A percentile compares a stretch with the other conserved stretches of the same genome.
phyloP scores from a whole-genome alignment of 2,329 filamentous ascomycete species.

The Pestalotiopsis sp. region DNA sequence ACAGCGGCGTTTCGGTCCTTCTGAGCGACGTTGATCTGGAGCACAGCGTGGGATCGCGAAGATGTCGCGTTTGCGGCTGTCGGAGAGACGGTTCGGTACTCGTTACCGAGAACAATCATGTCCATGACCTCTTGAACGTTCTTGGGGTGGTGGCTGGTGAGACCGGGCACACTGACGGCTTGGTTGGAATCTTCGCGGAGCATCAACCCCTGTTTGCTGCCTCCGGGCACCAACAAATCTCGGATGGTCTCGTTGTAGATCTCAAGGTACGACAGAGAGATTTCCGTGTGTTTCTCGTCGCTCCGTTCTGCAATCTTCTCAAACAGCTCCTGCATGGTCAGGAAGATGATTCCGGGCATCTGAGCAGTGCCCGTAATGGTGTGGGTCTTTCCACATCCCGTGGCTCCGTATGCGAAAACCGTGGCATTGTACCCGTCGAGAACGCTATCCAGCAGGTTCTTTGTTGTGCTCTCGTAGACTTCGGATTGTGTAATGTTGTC shows the following conservation, averaged over 20 bases:
- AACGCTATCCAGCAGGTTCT: conserved; percentile 87
- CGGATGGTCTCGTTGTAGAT: conserved; percentile 99
- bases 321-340: conserved; percentile 98
- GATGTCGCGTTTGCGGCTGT: conserved; percentile 98
- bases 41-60: conserved; percentile 92
- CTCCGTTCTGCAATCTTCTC: conserved; percentile 89
- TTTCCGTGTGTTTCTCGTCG: conserved; percentile 84
- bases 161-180: conserved; percentile 84
- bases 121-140: conserved; percentile 98
- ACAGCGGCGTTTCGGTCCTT: conserved; percentile 92
- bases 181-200: conserved; percentile 94
- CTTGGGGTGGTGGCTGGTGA: conserved; percentile 88
- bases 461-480: conserved; percentile 93
- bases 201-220: conserved; percentile 83
- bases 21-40: conserved; percentile 94
- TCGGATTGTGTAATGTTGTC: conserved; percentile 90
- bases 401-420: conserved; percentile 97
- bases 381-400: conserved; percentile 97
- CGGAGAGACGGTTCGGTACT: conserved; percentile 91
- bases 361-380: conserved; percentile 92
- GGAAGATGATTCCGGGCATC: conserved; percentile 95
- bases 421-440: conserved; percentile 98
- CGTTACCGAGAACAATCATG: conserved; percentile 95
- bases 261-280: conserved; percentile 93
- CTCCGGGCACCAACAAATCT: conserved; percentile 85